Evolutionary conservation across 1,284 basidiomycete genomes (phyloP).

Genomic region (Cryptococcus amylolentus): DNA sequence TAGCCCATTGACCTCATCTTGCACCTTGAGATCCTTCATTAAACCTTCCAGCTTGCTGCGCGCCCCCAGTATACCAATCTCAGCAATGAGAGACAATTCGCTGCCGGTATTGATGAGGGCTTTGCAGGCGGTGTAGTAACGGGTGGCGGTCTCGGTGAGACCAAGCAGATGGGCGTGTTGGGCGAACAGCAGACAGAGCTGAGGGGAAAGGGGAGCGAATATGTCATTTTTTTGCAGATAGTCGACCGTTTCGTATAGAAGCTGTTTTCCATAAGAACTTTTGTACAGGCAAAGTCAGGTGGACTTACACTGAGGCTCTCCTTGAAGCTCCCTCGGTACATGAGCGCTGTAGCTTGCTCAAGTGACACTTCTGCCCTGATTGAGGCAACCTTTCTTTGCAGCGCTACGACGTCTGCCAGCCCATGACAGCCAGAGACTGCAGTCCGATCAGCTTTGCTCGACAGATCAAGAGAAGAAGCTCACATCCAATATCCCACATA

Average conservation of each 20-base stretch:
- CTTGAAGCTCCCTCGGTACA: conserved; percentile 27
- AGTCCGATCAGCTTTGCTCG: conserved; percentile 1
- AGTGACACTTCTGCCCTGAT: conserved; percentile 37
- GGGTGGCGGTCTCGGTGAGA: conserved; percentile 15
- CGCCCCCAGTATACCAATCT: conserved; percentile 28
- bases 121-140: conserved; percentile 32
- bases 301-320: conserved; percentile 26
- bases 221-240: conserved; percentile 18
- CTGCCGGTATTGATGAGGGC: conserved; percentile 25
- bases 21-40: neutral
- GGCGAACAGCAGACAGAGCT: conserved; percentile 35
- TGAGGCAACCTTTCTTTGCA: conserved; percentile 19
- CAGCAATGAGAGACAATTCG: conserved; percentile 35
- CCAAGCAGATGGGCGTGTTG: conserved; percentile 37
- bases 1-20: conserved; percentile 16
- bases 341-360: conserved; percentile 32
- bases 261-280: conserved; percentile 3
- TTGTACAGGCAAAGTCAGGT: neutral
- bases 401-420: conserved; percentile 13
- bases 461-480: conserved; percentile 7
- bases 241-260: conserved; percentile 17
- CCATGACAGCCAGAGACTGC: conserved; percentile 30
- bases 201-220: conserved; percentile 25
- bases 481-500: conserved; percentile 45
- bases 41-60: conserved; percentile 16